Evolutionary conservation across 1,284 basidiomycete genomes (phyloP), one percentile per base, ranked within the genome.

Genomic region (Pseudozyma sp.): DNA sequence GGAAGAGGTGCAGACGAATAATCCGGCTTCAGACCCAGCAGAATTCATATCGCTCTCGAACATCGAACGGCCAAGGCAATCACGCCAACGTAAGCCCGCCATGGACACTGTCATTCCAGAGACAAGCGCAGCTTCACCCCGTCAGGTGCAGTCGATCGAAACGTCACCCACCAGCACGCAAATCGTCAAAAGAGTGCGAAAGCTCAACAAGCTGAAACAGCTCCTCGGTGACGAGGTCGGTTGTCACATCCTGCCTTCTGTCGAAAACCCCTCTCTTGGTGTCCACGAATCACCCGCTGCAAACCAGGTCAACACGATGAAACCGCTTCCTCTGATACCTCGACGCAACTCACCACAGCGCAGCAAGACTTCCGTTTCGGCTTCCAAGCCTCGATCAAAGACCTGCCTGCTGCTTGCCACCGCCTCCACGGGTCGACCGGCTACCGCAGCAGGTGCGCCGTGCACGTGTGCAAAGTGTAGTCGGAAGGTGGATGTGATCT

Each of bases 171-270:
- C 67, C 2, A 63, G 60, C 56, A 70, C 68, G 4, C 57, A 70
- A 42, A 70, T 70, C 45, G 44, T 70, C 30, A 54, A 45, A 24
- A 51, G 49, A 24, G 46, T 55, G 8, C 64, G 69, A 9, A 63
- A 59, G 35, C 31, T 63, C 35, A 64, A 67, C 53, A 72, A 72
- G 43, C 56, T 72, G 34, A 63, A 64, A 34, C 43, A 68, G 40
- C 50, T 72, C 11, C 46, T 72, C 2, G 69, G 69, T 0, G 64
- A 67, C 14, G 69, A 72, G 45, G 64, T 64, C 2, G 29, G 34
- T 0, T 35, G 46, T 3, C 58, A 62, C n/a, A 44, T 68, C 24
- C 7, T 30, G 6, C 19, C 44, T 19, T 45, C 44, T 11, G 9
- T 19, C 16, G 40, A 2, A 42, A 7, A 42, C 13, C 1, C 24